These are phyloP conservation scores for Candida xiaguanensis DNA, from an alignment of 805 yeast genomes.

Conservation along the genomic window DNA sequence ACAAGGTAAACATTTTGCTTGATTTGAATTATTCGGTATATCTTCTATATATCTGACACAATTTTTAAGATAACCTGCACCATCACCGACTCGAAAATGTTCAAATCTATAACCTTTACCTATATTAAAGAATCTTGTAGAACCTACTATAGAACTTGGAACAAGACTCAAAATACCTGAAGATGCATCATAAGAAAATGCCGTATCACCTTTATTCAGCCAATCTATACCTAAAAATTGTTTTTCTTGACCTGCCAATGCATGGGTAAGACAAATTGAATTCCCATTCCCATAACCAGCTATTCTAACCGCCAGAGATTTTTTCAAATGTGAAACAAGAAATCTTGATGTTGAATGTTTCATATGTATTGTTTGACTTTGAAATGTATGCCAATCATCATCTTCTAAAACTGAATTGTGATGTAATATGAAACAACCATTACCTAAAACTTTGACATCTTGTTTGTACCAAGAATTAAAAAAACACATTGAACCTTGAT, in stretches of 20 bases:
- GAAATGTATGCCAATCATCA: not conserved
- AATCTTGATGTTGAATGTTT: not conserved
- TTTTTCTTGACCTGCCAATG: not conserved
- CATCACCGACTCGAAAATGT: not conserved
- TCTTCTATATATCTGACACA: not conserved
- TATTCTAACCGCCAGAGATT: not conserved
- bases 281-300: conserved; percentile 3
- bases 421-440: not conserved
- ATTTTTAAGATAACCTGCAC: not conserved
- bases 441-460: not conserved
- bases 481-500: conserved; percentile 1
- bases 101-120: not conserved
- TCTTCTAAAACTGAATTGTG: not conserved
- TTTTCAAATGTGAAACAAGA: not conserved
- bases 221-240: not conserved
- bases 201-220: not conserved
- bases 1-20: conserved; percentile 1
- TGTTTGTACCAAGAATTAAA: not conserved
- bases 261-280: not conserved
- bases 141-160: not conserved
- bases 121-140: not conserved
- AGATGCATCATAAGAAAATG: not conserved
- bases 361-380: not conserved
- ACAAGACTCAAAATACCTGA: not conserved
- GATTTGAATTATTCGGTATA: not conserved